Evolutionary conservation across 1,284 basidiomycete species (phyloP).

Genomic region (Meripilus lineatus): DNA sequence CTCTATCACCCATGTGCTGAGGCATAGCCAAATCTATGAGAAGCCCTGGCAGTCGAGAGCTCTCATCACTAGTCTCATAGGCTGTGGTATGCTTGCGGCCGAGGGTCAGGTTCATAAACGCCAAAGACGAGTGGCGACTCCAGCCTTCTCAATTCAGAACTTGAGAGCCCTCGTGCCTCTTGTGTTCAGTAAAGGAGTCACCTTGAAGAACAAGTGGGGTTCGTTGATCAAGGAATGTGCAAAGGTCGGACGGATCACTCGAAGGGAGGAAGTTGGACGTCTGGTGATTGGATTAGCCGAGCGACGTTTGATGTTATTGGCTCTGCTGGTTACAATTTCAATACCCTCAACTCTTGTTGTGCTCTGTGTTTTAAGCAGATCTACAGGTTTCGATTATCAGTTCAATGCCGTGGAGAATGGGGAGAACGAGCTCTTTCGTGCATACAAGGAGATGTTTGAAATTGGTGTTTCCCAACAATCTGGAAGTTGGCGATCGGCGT

Average conservation of each 20-base stretch:
- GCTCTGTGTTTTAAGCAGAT: not conserved
- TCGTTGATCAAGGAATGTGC: conserved; percentile 35
- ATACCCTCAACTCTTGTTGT: not conserved
- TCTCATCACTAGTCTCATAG: conserved; percentile 70
- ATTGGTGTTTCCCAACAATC: conserved; percentile 53
- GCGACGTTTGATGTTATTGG: conserved; percentile 82
- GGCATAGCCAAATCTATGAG: conserved; percentile 64
- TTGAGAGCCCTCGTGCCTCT: conserved; percentile 65
- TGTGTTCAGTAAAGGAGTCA: conserved; percentile 60
- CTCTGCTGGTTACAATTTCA: conserved; percentile 45
- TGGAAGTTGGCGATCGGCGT: conserved; percentile 37
- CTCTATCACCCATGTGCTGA: conserved; percentile 66
- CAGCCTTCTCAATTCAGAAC: conserved; percentile 75
- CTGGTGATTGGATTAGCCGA: conserved; percentile 67
- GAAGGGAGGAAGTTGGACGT: conserved; percentile 47
- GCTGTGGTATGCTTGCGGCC: conserved; percentile 71
- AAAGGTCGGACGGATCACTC: conserved; percentile 13
- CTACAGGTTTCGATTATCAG: conserved; percentile 69
- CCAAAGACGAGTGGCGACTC: conserved; percentile 68
- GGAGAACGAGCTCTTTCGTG: conserved; percentile 66
- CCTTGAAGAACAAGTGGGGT: conserved; percentile 58
- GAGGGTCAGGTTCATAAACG: conserved; percentile 72
- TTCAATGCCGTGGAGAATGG: conserved; percentile 76
- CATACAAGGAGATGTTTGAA: conserved; percentile 82
- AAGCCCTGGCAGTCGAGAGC: conserved; percentile 76